Conservation (phyloP, 116 monocot genomes). For the Phalaenopsis hybrid region DNA sequence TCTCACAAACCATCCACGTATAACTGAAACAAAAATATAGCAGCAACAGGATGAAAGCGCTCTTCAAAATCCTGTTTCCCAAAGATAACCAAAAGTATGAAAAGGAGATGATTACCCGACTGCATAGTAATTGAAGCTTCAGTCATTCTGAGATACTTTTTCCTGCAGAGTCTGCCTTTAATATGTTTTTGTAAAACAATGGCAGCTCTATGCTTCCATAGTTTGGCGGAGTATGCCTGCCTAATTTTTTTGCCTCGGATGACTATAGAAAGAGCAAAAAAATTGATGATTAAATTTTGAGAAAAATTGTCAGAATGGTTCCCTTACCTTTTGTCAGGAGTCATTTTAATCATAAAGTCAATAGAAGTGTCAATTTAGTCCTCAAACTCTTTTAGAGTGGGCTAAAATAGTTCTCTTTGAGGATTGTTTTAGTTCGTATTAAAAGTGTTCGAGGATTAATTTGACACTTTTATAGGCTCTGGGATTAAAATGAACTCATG, state of each 20-base stretch:
- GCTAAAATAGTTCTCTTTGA: no score
- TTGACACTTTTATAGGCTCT: no score
- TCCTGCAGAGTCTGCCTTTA: conserved; percentile 33
- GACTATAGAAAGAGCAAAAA: conserved; percentile 26
- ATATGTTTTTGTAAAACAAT: conserved; percentile 49
- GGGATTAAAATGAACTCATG: no score
- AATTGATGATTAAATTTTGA: not conserved
- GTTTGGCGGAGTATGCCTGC: conserved; percentile 12
- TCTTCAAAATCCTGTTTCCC: not conserved
- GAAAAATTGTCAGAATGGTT: no score
- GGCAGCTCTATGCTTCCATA: conserved; percentile 45
- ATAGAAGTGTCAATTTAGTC: no score
- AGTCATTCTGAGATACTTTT: conserved; percentile 28
- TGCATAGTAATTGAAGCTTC: conserved; percentile 48
- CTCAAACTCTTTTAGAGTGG: no score
- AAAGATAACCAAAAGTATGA: not conserved
- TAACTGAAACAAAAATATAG: conserved; percentile 33
- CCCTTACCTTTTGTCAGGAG: no score
- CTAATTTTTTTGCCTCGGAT: conserved; percentile 64
- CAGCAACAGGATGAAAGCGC: not conserved
- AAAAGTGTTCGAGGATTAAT: no score
- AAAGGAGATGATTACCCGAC: conserved; percentile 35
- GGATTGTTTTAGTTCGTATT: no score
- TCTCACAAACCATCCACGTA: conserved; percentile 76
- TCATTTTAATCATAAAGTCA: no score